phyloP scores from a whole-genome alignment of 768 basidiomycete species.

The Mycena capillaripes region DNA sequence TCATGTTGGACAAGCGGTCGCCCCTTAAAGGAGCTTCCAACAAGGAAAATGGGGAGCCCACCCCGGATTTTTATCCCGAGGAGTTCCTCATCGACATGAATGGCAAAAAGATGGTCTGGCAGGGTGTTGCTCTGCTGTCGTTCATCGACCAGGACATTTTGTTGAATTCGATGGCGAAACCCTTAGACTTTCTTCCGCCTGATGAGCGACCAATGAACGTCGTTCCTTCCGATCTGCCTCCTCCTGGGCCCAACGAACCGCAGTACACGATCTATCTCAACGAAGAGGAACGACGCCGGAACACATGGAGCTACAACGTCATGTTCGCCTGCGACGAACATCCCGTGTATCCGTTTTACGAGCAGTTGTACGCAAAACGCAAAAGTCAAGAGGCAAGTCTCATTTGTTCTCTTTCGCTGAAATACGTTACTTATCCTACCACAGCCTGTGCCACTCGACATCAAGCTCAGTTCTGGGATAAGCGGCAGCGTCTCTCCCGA shows the following conservation, averaged over 20 bases:
- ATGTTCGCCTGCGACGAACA: constrained; percentile 90
- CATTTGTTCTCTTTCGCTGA: constrained; percentile 8
- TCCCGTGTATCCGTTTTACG: constrained; percentile 88
- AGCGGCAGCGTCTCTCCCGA: constrained; percentile 86
- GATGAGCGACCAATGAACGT: constrained; percentile 30
- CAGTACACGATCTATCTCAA: constrained; percentile 59
- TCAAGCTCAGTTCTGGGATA: constrained; percentile 80
- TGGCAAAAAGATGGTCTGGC: constrained; percentile 99
- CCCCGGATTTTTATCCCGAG: constrained; percentile 84
- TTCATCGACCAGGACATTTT: constrained; percentile 93
- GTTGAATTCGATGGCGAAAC: constrained; percentile 81
- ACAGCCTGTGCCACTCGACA: constrained; percentile 83
- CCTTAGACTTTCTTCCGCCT: constrained; percentile 25
- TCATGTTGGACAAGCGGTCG: constrained; percentile 91
- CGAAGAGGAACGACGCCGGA: constrained; percentile 87
- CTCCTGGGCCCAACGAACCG: constrained; percentile 23
- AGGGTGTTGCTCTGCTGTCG: constrained; percentile 95
- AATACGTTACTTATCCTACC: constrained; percentile 28
- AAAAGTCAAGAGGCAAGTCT: constrained; percentile 81
- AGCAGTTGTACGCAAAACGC: constrained; percentile 91
- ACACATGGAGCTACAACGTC: constrained; percentile 86
- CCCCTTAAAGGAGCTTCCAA: constrained; percentile 45
- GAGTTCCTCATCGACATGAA: constrained; percentile 99
- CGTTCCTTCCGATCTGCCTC: constrained; percentile 7
- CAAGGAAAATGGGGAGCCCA: constrained; percentile 57